These are phyloP conservation scores for Solanum chacoense DNA, from an alignment of 305 asterid genomes.

Conservation along the genomic window DNA sequence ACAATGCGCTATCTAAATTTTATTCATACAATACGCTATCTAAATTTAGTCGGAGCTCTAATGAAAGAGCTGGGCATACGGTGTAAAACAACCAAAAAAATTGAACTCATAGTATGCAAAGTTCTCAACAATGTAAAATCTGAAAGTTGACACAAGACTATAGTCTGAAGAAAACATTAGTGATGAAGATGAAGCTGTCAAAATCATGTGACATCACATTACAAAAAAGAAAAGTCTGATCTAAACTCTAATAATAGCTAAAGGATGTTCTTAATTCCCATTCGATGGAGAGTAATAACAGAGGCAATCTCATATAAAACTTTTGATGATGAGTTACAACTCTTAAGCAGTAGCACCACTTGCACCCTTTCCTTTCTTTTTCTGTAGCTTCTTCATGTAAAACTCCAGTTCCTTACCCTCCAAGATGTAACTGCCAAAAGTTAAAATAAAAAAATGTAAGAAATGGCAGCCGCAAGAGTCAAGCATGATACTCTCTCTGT, in stretches of 20 bases:
- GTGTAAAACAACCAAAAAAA: not conserved
- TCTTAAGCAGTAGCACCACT: constrained; percentile 21
- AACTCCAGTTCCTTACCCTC: constrained; percentile 34
- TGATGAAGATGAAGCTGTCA: not conserved
- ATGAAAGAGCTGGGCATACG: not conserved
- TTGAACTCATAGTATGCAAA: not conserved
- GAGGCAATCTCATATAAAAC: not conserved
- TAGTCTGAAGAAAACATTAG: not conserved
- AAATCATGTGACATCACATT: not conserved
- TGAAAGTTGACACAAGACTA: not conserved
- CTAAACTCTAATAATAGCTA: not conserved
- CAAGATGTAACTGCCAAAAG: constrained; percentile 18
- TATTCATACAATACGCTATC: not conserved
- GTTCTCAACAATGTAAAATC: not conserved
- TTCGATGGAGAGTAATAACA: not conserved
- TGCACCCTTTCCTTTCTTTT: constrained; percentile 32
- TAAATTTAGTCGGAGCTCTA: not conserved
- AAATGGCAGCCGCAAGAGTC: not conserved
- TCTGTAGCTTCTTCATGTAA: constrained; percentile 27
- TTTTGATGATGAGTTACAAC: not conserved
- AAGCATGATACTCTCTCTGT: not conserved
- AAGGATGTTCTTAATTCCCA: not conserved
- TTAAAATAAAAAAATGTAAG: not conserved
- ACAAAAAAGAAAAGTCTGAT: not conserved
- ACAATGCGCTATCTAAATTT: not conserved